Evolutionary conservation across 371 early-diverging fungal species (phyloP).

Genomic region (Rhizopus delemar): DNA sequence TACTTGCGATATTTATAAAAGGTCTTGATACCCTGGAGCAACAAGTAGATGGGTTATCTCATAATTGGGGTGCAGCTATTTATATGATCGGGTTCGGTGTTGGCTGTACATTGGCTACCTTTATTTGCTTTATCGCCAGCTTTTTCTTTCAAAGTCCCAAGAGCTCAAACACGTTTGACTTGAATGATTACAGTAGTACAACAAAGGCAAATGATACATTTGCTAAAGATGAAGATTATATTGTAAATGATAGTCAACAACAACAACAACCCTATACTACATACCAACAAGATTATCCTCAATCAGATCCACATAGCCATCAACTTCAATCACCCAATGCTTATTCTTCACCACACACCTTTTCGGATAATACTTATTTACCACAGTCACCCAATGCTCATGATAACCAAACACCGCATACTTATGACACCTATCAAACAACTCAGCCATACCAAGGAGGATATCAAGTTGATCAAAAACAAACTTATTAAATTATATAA

Average conservation of each 20-base stretch:
- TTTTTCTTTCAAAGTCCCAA: slow-evolving; percentile 7
- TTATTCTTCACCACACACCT: background rate
- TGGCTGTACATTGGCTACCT: slow-evolving; percentile 21
- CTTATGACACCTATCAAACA: background rate
- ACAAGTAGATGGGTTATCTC: slow-evolving; percentile 24
- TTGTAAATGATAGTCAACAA: no score
- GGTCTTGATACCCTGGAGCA: slow-evolving; percentile 20
- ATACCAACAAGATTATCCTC: no score
- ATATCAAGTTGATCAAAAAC: no score
- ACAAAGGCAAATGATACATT: slow-evolving; percentile 1
- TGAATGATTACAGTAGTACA: slow-evolving; percentile 4
- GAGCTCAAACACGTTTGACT: background rate
- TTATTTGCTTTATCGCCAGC: slow-evolving; percentile 26
- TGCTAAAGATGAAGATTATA: background rate
- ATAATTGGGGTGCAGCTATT: slow-evolving; percentile 33
- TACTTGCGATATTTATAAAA: slow-evolving; percentile 29
- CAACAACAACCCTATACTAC: no score
- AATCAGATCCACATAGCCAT: background rate
- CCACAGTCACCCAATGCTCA: background rate
- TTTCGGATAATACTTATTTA: no score
- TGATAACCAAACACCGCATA: background rate
- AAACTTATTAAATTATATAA: no score
- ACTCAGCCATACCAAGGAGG: background rate
- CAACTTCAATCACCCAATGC: background rate
- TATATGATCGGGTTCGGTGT: slow-evolving; percentile 30